A percentile compares a stretch with the other conserved stretches of the same genome.
These are phyloP conservation scores for Schizosaccharomyces pombe DNA, from an alignment of 805 yeast genomes.

Conservation along the genomic window DNA sequence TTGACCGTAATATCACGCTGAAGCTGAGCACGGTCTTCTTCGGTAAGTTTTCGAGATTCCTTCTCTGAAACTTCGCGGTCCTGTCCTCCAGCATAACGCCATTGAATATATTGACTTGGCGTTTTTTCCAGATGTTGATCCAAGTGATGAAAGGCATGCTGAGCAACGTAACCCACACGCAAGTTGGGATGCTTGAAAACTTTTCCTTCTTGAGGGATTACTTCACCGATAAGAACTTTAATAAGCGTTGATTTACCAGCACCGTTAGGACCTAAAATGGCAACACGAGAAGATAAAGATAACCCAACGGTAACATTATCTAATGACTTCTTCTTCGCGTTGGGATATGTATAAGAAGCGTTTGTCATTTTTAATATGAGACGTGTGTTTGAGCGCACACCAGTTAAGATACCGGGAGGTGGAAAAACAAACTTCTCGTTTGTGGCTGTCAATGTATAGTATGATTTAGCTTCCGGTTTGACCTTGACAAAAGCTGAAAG, in stretches of 20 bases:
- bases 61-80: conserved; percentile 89
- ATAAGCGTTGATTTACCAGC: conserved; percentile 95
- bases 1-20: conserved; percentile 51
- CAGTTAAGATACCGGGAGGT: conserved; percentile 91
- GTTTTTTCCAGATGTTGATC: conserved; percentile 94
- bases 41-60: conserved; percentile 72
- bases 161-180: conserved; percentile 96
- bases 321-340: conserved; percentile 65
- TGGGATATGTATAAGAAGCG: conserved; percentile 78
- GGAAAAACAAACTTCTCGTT: conserved; percentile 95
- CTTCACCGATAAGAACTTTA: conserved; percentile 78
- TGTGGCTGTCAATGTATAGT: conserved; percentile 79
- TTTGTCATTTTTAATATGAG: conserved; percentile 72
- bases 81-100: conserved; percentile 96
- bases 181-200: conserved; percentile 95
- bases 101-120: conserved; percentile 89
- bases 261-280: conserved; percentile 92
- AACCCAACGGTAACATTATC: conserved; percentile 65
- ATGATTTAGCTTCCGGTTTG: conserved; percentile 89
- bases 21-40: conserved; percentile 56
- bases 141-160: conserved; percentile 92
- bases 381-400: conserved; percentile 83
- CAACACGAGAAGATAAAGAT: conserved; percentile 87
- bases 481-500: conserved; percentile 74
- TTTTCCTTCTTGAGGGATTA: conserved; percentile 62